Percentiles rank a stretch among this genome's conserved stretches.
These are phyloP conservation scores for Aspergillus campestris DNA, from an alignment of 495 filamentous ascomycete species.

Conservation along the genomic window DNA sequence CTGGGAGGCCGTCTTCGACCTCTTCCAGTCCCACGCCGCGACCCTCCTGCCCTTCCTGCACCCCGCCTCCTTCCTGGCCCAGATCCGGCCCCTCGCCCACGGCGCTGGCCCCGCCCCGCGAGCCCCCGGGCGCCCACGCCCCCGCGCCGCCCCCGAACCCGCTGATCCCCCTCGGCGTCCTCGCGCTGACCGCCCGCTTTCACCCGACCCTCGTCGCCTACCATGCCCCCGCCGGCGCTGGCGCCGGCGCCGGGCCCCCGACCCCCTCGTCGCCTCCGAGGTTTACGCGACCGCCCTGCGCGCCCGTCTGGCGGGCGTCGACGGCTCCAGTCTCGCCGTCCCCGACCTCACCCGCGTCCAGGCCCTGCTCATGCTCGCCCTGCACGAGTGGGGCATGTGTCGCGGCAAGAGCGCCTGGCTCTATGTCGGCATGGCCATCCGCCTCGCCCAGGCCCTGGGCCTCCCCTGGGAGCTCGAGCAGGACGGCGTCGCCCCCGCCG, in stretches of 20 bases:
- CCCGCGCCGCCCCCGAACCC: constrained; percentile 44
- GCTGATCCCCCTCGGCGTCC: constrained; percentile 66
- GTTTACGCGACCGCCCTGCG: constrained; percentile 69
- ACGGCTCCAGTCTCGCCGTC: constrained; percentile 45
- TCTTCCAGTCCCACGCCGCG: constrained; percentile 76
- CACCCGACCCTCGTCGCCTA: constrained; percentile 61
- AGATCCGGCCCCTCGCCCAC: constrained; percentile 41
- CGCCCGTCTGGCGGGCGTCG: constrained; percentile 49
- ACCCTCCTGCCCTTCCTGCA: constrained; percentile 79
- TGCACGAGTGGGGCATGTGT: constrained; percentile 80
- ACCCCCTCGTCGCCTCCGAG: constrained; percentile 63
- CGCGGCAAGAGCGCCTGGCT: constrained; percentile 71
- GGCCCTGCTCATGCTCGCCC: constrained; percentile 69
- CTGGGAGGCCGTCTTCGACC: constrained; percentile 64
- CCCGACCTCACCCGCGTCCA: constrained; percentile 63
- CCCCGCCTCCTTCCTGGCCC: constrained; percentile 60
- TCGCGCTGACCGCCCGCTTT: constrained; percentile 73
- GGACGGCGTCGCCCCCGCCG: constrained; percentile 32
- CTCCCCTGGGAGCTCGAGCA: constrained; percentile 56
- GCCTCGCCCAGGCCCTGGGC: constrained; percentile 63
- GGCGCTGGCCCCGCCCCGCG: constrained; percentile 12
- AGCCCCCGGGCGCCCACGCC: constrained; percentile 19
- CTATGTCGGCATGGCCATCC: constrained; percentile 68
- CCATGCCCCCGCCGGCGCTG: constrained; percentile 43
- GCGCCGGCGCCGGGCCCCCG: constrained; percentile 33